phyloP scores from a whole-genome alignment of 306 rosid genomes.

The Trifolium dubium region DNA sequence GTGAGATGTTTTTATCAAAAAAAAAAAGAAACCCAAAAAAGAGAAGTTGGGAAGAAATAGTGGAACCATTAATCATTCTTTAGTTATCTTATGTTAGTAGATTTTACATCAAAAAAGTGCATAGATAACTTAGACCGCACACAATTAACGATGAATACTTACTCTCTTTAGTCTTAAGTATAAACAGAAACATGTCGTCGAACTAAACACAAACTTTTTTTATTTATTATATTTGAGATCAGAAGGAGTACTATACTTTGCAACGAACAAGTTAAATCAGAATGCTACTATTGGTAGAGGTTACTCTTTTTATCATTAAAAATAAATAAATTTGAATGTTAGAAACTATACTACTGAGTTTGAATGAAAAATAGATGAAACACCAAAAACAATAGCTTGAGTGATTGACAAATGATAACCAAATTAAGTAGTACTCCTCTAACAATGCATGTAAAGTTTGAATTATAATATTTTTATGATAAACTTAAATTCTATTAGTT shows the following conservation, averaged over 20 bases:
- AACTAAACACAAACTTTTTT: too few relatives aligned
- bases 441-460: conserved; percentile 17
- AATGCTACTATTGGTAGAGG: too few relatives aligned
- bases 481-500: background rate
- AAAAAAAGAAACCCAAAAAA: conserved; percentile 36
- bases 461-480: conserved; percentile 10
- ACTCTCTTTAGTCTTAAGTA: too few relatives aligned
- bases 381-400: background rate
- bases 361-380: background rate
- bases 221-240: too few relatives aligned
- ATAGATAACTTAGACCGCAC: background rate
- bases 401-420: background rate
- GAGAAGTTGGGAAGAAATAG: background rate
- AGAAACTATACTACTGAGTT: background rate
- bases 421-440: background rate
- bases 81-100: background rate
- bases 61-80: background rate
- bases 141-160: background rate
- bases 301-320: too few relatives aligned
- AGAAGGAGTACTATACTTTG: too few relatives aligned
- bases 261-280: too few relatives aligned
- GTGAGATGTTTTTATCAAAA: conserved; percentile 47
- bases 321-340: too few relatives aligned
- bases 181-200: too few relatives aligned
- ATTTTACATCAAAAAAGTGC: background rate